Evolutionary conservation across 192 early-diverging fungal species (phyloP), one percentile per base, ranked within the genome.

Genomic region (Coemansia sp.): DNA sequence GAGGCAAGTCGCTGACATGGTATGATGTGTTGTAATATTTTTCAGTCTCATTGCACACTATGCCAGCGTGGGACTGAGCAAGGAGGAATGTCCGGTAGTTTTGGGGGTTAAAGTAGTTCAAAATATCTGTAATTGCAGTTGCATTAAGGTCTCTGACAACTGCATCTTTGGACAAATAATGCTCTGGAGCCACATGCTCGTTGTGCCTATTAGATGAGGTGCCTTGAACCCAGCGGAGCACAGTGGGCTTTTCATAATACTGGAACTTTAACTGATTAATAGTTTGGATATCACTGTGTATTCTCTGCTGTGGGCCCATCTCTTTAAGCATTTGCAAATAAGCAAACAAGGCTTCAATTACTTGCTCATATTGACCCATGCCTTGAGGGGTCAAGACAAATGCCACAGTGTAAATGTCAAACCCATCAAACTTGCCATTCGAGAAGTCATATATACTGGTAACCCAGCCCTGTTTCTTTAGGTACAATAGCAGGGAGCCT

Each of bases 241-340:
- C 41, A 15, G 11, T 3, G 1, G 41, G 41, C 41, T 43, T 43
- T 43, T 43, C 41, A 43, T 43, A 43, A 43, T 15, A 43, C 41
- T 43, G 12, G 12, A 43, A 43, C 10, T 43, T 43, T 11, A 43
- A 12, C 10, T 43, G 12, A 2, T 2, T 15, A 1, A 43, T 15
- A 15, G 12, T 4, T 15, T 43, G 10, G 10, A 14, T 43, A 0
- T 43, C 41, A 43, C 8, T 43, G 12, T 43, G 41, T 15, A 43
- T 43, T 43, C 65, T 62, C 52, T 73, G 54, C 27, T 73, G 76
- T 9, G 71, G 70, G 0, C 67, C 71, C 17, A 21, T 38, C 0
- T 39, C 25, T 0, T 32, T 32, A 4, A 79, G 71, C 68, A 79
- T 65, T 15, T 50, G 58, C 32, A 79, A 24, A 58, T 73, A 79